Base-by-base conservation (phyloP, 768 basidiomycete genomes). In the Mycena haematopus region DNA sequence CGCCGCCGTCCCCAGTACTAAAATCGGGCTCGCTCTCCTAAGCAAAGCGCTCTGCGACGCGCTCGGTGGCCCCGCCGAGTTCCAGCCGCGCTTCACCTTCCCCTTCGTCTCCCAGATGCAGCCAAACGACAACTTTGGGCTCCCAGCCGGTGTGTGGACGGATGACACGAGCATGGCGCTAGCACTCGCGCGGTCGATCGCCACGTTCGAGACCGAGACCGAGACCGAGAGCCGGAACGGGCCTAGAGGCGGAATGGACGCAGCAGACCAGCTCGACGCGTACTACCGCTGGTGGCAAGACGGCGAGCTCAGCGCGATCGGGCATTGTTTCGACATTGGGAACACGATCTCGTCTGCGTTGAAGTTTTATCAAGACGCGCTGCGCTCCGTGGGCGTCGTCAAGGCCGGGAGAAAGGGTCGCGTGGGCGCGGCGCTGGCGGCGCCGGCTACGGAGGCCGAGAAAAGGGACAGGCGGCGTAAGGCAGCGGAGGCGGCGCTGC, bases 111-210 rank as follows among this genome's bases (percentile, higher is more conserved):
- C 69, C 7, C 58, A 69, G 19, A 82, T 81, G 79, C 63, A 63
- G 6, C 76, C 76, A 17, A 83, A 81, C 65, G 44, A 68, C 1
- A 79, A 74, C 46, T 82, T 81, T 19, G 13, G 29, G 1, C 49
- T 51, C 49, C 22, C 70, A 0, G 65, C 75, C 3, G 81, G 82
- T 3, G 73, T 77, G 24, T 84, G 80, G 80, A 82, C 81, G 11
- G 82, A 83, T 69, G 81, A 82, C 63, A 82, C 80, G 1, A 79
- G 78, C 36, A 81, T 80, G 80, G 75, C 76, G 22, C 76, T 84
- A 4, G 80, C 79, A 56, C 74, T 84, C 14, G 80, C 79, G 8
- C 71, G 73, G 6, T 81, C 81, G 11, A 65, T 82, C 44, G 72
- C 54, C 21, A 60, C 44, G 2, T 53, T 42, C 38, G 19, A 54